A percentile compares a stretch with the other conserved stretches of the same genome.
These are phyloP conservation scores for Cadophora gregata DNA, from an alignment of 2,329 filamentous ascomycete species.

Conservation along the genomic window DNA sequence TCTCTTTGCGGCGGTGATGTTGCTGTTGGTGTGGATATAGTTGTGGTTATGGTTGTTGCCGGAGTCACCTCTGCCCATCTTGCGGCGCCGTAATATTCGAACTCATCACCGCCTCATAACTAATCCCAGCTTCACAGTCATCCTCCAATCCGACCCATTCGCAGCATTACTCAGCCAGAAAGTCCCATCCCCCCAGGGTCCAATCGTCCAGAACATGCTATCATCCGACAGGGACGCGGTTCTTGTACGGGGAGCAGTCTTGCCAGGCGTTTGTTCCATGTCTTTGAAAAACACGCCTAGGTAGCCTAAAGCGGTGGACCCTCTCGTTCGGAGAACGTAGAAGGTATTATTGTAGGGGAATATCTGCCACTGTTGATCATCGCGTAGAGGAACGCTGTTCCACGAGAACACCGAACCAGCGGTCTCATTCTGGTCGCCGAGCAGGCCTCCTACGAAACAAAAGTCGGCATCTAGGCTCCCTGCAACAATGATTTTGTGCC, in stretches of 20 bases:
- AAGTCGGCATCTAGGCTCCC: neutral
- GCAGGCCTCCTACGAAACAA: neutral
- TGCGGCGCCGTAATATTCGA: neutral
- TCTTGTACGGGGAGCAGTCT: neutral
- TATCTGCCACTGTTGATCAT: neutral
- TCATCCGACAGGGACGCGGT: neutral
- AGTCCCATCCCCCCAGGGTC: neutral
- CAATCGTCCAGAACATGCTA: neutral
- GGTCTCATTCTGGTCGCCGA: neutral
- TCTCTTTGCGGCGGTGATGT: neutral
- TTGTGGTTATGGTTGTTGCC: neutral
- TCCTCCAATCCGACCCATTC: conserved; percentile 33
- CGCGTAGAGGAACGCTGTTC: neutral
- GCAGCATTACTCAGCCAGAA: conserved; percentile 33
- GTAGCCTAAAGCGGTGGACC: neutral
- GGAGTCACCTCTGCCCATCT: neutral
- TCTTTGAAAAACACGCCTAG: neutral
- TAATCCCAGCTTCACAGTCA: neutral
- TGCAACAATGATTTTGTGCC: neutral
- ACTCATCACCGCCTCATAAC: neutral
- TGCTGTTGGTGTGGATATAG: neutral
- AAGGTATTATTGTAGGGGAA: neutral
- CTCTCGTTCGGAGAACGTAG: neutral
- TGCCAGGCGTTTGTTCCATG: neutral
- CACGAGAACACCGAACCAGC: neutral